phyloP scores from a whole-genome alignment of 768 basidiomycete species.

The Gelatoporia subvermispora region DNA sequence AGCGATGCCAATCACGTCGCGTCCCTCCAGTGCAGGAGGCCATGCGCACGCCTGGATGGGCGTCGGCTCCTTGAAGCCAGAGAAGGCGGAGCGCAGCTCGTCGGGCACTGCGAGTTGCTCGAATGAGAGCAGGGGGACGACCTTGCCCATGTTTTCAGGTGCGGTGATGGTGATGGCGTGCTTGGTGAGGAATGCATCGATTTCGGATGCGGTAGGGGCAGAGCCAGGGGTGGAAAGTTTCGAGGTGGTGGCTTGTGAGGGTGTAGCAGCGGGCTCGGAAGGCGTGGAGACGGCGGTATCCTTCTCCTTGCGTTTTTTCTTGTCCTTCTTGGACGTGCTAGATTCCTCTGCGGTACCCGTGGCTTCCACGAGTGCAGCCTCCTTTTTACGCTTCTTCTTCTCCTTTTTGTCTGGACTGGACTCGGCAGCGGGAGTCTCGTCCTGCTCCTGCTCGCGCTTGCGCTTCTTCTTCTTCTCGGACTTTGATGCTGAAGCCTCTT shows the following conservation, averaged over 20 bases:
- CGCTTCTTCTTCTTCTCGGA: constrained; percentile 35
- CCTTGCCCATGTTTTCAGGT: constrained; percentile 37
- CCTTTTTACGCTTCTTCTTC: constrained; percentile 36
- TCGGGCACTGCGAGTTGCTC: constrained; percentile 63
- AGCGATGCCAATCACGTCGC: constrained; percentile 93
- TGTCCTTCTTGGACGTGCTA: constrained; percentile 13
- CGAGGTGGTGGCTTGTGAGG: constrained; percentile 13
- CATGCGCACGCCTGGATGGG: constrained; percentile 96
- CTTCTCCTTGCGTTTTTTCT: constrained; percentile 31
- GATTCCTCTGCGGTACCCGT: not conserved
- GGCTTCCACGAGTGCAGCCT: constrained; percentile 20
- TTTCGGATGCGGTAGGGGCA: constrained; percentile 35
- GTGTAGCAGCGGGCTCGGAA: constrained; percentile 19
- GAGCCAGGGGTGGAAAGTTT: constrained; percentile 14
- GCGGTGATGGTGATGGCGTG: constrained; percentile 73
- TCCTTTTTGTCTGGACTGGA: constrained; percentile 23
- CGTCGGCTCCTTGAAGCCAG: constrained; percentile 79
- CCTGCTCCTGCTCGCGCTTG: constrained; percentile 18
- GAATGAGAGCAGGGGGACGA: constrained; percentile 72
- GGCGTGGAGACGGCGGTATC: constrained; percentile 17
- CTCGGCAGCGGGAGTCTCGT: not conserved
- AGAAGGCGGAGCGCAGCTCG: constrained; percentile 57
- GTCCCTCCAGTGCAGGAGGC: constrained; percentile 78
- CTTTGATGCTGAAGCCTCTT: not conserved
- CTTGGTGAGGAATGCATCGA: constrained; percentile 60